Percentiles rank a stretch among this genome's conserved stretches.
Conservation (phyloP, 805 yeast genomes). For the Candida awuae region DNA sequence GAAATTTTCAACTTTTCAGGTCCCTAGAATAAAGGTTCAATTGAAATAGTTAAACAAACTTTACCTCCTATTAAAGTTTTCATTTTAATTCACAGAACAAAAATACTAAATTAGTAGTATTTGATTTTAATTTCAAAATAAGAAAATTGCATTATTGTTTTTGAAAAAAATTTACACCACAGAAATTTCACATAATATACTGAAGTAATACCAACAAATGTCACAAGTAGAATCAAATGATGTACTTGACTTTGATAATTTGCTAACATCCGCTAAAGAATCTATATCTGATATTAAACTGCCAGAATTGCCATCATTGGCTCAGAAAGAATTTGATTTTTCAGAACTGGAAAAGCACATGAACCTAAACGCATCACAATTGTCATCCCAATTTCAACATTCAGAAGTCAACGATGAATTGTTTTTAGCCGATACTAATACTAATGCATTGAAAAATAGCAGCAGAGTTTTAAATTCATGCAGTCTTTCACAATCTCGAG, state of each 20-base stretch:
- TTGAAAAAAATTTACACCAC: neutral
- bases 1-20: too few species aligned
- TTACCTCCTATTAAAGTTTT: too few species aligned
- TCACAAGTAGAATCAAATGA: constrained; percentile 3
- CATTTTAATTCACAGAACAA: too few species aligned
- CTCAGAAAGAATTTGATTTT: neutral
- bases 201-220: constrained; percentile 1
- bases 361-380: constrained; percentile 2
- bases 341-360: constrained; percentile 7
- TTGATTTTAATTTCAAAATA: too few species aligned
- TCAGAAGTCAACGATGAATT: too few species aligned
- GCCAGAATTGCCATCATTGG: too few species aligned
- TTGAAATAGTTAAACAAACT: too few species aligned
- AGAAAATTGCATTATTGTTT: too few species aligned
- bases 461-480: neutral
- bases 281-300: neutral
- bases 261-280: neutral
- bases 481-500: constrained; percentile 1
- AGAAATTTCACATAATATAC: too few species aligned
- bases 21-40: too few species aligned
- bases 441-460: neutral
- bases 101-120: too few species aligned
- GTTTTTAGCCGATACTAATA: too few species aligned
- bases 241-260: constrained; percentile 1
- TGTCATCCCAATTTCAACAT: neutral